Percentiles rank a stretch among this genome's conserved stretches.
Conservation (phyloP, 2,329 filamentous ascomycete genomes). For the Simplicillium sp. region DNA sequence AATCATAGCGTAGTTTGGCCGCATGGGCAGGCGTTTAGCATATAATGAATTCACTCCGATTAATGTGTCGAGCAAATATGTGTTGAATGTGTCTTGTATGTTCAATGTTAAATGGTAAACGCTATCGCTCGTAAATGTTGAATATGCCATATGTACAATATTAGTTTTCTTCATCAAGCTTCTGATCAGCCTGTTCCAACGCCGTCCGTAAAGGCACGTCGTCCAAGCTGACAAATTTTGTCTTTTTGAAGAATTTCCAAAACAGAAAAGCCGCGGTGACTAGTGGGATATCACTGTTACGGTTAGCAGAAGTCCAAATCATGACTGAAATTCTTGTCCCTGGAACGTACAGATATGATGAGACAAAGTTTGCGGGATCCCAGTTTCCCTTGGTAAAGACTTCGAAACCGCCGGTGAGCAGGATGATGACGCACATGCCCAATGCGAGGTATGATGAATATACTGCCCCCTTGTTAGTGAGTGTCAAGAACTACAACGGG, state of each 20-base stretch:
- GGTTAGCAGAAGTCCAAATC: constrained; percentile 7
- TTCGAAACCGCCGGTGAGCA: constrained; percentile 61
- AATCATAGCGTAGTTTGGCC: too few relatives aligned
- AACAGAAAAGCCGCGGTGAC: constrained; percentile 45
- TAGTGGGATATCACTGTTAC: constrained; percentile 46
- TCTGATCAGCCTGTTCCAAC: constrained; percentile 33
- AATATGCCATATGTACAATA: not conserved
- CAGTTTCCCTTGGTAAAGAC: constrained; percentile 53
- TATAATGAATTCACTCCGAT: too few relatives aligned
- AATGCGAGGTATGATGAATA: constrained; percentile 54
- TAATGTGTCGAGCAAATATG: too few relatives aligned
- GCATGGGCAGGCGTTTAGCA: too few relatives aligned
- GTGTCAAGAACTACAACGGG: constrained; percentile 2
- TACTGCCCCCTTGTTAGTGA: constrained; percentile 21
- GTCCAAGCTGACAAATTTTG: constrained; percentile 40
- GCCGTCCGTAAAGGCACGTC: constrained; percentile 43
- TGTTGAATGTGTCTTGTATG: too few relatives aligned
- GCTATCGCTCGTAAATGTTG: not conserved
- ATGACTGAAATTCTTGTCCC: too few relatives aligned
- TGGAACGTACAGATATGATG: constrained; percentile 47
- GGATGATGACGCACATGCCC: constrained; percentile 50
- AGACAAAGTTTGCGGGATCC: constrained; percentile 47
- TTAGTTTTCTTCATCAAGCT: not conserved
- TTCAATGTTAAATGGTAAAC: too few relatives aligned
- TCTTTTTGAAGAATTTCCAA: constrained; percentile 59